phyloP scores from a whole-genome alignment of 306 rosid species.

The Cucumis melo region DNA sequence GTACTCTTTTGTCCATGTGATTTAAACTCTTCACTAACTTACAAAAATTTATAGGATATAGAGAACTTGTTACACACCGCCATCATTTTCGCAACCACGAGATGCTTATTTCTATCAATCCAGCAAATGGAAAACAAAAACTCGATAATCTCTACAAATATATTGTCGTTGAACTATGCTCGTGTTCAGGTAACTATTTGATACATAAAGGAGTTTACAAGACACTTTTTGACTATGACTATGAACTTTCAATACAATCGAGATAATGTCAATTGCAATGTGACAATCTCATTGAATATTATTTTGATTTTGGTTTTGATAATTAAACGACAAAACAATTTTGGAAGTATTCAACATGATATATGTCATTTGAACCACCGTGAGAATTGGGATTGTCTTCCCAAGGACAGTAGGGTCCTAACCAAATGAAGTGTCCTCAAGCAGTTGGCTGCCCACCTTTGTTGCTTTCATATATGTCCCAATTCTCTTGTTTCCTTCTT shows the following conservation, averaged over 20 bases:
- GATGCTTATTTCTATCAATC: neutral
- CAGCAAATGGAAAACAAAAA: neutral
- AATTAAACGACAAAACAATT: neutral
- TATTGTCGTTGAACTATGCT: neutral
- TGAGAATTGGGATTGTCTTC: neutral
- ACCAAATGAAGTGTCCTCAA: constrained; percentile 7
- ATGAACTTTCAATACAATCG: neutral
- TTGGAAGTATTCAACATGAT: constrained; percentile 4
- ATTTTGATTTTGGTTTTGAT: neutral
- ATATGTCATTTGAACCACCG: constrained; percentile 6
- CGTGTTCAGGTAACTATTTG: neutral
- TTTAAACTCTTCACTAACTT: neutral
- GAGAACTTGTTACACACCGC: neutral
- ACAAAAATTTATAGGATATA: neutral
- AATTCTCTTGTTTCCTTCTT: constrained; percentile 3
- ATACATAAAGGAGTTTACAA: neutral
- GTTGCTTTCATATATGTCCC: constrained; percentile 6
- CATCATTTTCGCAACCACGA: neutral
- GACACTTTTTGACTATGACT: too few relatives aligned
- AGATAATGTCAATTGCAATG: neutral
- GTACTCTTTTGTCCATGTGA: neutral
- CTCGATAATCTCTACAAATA: neutral
- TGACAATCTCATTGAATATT: neutral
- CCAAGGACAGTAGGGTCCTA: constrained; percentile 4
- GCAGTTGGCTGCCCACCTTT: constrained; percentile 7